A percentile compares a stretch with the other conserved stretches of the same genome.
Evolutionary conservation across 2,329 filamentous ascomycete genomes (phyloP).

Genomic region (Alternaria triticimaculans): DNA sequence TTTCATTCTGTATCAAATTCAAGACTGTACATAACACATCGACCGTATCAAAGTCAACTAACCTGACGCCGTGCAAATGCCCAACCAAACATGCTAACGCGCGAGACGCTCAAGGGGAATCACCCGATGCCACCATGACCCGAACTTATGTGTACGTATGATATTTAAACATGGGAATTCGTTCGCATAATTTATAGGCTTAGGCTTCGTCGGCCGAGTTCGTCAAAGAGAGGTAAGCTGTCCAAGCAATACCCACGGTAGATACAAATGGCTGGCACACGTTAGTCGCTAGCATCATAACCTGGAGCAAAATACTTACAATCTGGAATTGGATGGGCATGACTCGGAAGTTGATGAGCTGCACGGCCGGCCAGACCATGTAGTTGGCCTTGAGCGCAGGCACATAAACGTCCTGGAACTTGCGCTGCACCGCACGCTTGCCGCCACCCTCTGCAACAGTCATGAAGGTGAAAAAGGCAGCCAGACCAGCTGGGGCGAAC

Average conservation of each 20-base stretch:
- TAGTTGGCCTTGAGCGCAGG: slow-evolving; percentile 96
- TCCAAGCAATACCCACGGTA: slow-evolving; percentile 95
- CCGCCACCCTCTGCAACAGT: slow-evolving; percentile 93
- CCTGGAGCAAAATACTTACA: slow-evolving; percentile 62
- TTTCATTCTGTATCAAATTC: slow-evolving; percentile 6
- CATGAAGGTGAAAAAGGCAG: slow-evolving; percentile 93
- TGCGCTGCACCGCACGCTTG: slow-evolving; percentile 76
- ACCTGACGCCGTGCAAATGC: slow-evolving; percentile 27
- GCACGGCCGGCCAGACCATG: slow-evolving; percentile 91
- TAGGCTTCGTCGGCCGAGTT: slow-evolving; percentile 79
- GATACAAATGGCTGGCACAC: slow-evolving; percentile 84
- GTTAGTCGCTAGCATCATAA: slow-evolving; percentile 11
- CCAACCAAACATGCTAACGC: slow-evolving; percentile 28
- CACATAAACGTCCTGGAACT: slow-evolving; percentile 92
- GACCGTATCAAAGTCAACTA: slow-evolving; percentile 8
- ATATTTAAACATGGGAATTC: slow-evolving; percentile 24
- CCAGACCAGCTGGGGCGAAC: slow-evolving; percentile 89
- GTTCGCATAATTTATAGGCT: slow-evolving; percentile 9
- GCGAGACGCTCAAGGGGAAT: slow-evolving; percentile 25
- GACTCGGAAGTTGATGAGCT: slow-evolving; percentile 94
- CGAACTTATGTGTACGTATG: slow-evolving; percentile 17
- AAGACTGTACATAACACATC: slow-evolving; percentile 4
- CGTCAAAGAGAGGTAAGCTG: slow-evolving; percentile 89
- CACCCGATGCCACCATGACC: slow-evolving; percentile 15
- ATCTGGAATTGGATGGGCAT: slow-evolving; percentile 97